phyloP scores from a whole-genome alignment of 176 grass and related monocot species.

The Eremochloa ophiuroides region DNA sequence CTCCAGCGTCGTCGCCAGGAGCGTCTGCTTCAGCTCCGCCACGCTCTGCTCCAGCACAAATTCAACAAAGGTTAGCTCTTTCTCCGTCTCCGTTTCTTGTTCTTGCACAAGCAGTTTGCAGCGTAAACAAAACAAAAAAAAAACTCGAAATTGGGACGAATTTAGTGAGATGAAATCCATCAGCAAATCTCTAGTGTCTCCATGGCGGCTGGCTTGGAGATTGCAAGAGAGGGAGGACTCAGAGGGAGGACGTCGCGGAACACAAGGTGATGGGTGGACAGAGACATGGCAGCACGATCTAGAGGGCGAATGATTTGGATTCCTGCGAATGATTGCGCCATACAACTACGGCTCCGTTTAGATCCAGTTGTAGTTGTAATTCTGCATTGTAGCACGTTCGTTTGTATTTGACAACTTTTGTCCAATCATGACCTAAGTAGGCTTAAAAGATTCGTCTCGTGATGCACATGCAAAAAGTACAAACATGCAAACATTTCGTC shows the following conservation, averaged over 20 bases:
- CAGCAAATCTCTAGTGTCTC: too few species aligned
- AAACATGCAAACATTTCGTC: too few species aligned
- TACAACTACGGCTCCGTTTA: too few species aligned
- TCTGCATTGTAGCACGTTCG: too few species aligned
- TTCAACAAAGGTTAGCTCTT: not conserved
- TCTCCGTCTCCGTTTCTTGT: not conserved
- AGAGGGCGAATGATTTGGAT: constrained; percentile 51
- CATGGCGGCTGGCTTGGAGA: too few species aligned
- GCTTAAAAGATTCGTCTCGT: too few species aligned
- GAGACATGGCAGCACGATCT: constrained; percentile 32
- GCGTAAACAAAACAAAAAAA: not conserved
- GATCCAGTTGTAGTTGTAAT: too few species aligned
- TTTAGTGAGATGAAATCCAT: not conserved
- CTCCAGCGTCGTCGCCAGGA: constrained; percentile 45
- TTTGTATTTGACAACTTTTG: too few species aligned
- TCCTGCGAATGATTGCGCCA: constrained; percentile 41
- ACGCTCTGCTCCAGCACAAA: constrained; percentile 41
- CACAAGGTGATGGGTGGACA: constrained; percentile 30
- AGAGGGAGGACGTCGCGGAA: not conserved
- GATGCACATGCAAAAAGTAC: too few species aligned
- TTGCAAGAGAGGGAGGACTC: not conserved
- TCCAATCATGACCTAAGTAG: too few species aligned
- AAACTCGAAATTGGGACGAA: not conserved
- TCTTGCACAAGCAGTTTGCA: not conserved
- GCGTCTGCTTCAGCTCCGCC: constrained; percentile 67